These are phyloP conservation scores for Aureobasidium sp. DNA, from an alignment of 2,329 filamentous ascomycete species.

Conservation along the genomic window DNA sequence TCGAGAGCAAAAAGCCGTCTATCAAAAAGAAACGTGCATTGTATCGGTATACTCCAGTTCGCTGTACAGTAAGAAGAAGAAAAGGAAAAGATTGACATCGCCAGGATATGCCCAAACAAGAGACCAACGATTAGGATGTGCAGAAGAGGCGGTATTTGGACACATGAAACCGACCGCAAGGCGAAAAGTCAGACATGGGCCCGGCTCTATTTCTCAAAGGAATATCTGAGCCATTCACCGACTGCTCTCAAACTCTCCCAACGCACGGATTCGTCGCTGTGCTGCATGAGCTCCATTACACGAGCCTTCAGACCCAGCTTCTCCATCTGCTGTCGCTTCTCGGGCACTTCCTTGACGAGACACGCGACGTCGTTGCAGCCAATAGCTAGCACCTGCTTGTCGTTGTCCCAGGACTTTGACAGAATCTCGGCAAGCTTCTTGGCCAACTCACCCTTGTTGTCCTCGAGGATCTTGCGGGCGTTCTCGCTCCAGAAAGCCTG, in stretches of 20 bases:
- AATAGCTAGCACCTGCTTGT: slow-evolving; percentile 79
- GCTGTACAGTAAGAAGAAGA: neutral
- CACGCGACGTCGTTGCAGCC: slow-evolving; percentile 88
- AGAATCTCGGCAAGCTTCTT: slow-evolving; percentile 81
- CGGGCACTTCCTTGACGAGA: slow-evolving; percentile 80
- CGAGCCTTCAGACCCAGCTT: slow-evolving; percentile 75
- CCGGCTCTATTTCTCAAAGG: slow-evolving; percentile 38
- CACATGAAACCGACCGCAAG: neutral
- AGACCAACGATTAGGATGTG: neutral
- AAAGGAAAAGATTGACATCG: neutral
- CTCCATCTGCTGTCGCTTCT: slow-evolving; percentile 71
- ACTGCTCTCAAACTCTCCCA: slow-evolving; percentile 89
- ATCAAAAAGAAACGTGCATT: neutral
- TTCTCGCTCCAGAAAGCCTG: slow-evolving; percentile 88
- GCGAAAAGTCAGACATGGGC: neutral
- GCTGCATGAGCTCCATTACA: slow-evolving; percentile 90
- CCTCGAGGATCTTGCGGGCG: slow-evolving; percentile 74
- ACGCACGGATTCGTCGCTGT: slow-evolving; percentile 76
- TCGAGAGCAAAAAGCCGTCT: neutral
- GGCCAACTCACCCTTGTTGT: slow-evolving; percentile 68
- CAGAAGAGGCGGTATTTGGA: neutral
- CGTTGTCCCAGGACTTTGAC: slow-evolving; percentile 72
- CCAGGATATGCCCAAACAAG: neutral
- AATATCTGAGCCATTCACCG: slow-evolving; percentile 67
- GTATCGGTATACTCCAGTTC: slow-evolving; percentile 8